phyloP scores from a whole-genome alignment of 2,329 filamentous ascomycete species.

The Ilyonectria mors-panacis region DNA sequence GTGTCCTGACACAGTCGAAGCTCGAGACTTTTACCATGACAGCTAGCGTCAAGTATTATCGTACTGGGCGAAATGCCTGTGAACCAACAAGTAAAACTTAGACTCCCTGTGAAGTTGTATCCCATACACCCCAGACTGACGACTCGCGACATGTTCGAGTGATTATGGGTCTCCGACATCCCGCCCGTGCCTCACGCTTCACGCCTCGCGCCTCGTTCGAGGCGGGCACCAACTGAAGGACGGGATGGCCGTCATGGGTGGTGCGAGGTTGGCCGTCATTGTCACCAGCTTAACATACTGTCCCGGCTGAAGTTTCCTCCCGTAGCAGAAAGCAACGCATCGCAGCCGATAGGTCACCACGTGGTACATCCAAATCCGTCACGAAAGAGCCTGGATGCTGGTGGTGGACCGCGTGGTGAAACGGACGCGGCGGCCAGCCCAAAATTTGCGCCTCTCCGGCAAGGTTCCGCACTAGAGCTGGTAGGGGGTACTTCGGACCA shows the following conservation, averaged over 20 bases:
- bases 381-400: conserved; percentile 37
- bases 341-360: conserved; percentile 31
- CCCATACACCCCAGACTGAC: conserved; percentile 24
- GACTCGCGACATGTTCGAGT: conserved; percentile 20
- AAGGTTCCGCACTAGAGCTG: conserved; percentile 45
- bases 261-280: conserved; percentile 32
- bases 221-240: conserved; percentile 3
- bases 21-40: conserved; percentile 26
- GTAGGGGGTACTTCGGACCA: conserved; percentile 33
- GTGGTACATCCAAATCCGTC: conserved; percentile 40
- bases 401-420: conserved; percentile 47
- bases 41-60: conserved; percentile 32
- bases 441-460: conserved; percentile 39
- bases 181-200: conserved; percentile 13
- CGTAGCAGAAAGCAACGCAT: conserved; percentile 30
- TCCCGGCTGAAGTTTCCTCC: conserved; percentile 34
- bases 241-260: conserved; percentile 20
- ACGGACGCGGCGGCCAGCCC: conserved; percentile 39
- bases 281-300: conserved; percentile 30
- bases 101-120: conserved; percentile 26
- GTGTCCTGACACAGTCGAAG: conserved; percentile 25
- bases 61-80: conserved; percentile 19
- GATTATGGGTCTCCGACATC: conserved; percentile 18
- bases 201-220: conserved; percentile 2
- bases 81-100: conserved; percentile 26